These are phyloP conservation scores for Solanum commersonii DNA, from an alignment of 257 asterid genomes.

Conservation along the genomic window DNA sequence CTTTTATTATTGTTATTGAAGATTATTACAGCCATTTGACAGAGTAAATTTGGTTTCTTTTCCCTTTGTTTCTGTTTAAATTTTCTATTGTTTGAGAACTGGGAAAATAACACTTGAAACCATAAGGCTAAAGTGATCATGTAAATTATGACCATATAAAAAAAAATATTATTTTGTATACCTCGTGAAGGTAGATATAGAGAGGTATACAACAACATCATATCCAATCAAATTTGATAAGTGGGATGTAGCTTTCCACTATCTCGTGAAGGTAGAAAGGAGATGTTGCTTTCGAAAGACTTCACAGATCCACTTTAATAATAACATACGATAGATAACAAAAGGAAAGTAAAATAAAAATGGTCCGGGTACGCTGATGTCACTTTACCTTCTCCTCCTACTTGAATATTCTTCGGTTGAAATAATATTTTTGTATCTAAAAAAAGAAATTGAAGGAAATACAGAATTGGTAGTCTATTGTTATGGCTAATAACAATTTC, in stretches of 20 bases:
- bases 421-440: no score
- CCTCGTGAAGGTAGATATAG: no score
- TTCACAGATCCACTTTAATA: no score
- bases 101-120: neutral
- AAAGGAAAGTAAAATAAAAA: neutral
- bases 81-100: neutral
- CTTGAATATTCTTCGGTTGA: constrained; percentile 49
- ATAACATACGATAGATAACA: neutral
- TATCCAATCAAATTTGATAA: no score
- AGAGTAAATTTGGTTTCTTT: neutral
- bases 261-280: no score
- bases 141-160: neutral
- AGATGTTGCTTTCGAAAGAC: no score
- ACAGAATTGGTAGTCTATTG: no score
- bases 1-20: neutral
- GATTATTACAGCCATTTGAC: neutral
- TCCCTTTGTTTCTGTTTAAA: neutral
- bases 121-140: neutral
- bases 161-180: no score
- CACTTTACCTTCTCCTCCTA: constrained; percentile 5
- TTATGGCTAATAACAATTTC: no score
- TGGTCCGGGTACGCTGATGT: neutral
- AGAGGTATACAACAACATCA: no score
- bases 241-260: neutral
- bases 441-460: no score